A percentile compares a stretch with the other conserved stretches of the same genome.
Conservation (phyloP, 345 rosid species). For the Eucalyptus paniculata region DNA sequence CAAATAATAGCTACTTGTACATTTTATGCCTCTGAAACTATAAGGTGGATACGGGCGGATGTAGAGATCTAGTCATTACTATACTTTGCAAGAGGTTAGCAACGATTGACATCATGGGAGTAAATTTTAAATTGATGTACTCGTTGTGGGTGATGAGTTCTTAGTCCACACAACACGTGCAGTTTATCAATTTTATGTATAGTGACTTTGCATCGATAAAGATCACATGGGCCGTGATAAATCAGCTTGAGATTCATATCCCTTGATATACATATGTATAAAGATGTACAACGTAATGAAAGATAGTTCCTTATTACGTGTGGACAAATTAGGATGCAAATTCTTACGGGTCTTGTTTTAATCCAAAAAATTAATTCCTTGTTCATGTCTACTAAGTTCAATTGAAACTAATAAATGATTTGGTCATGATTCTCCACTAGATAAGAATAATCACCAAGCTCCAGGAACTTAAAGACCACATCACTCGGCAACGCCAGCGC, state of each 20-base stretch:
- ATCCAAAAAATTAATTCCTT: too few relatives aligned
- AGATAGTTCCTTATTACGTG: too few relatives aligned
- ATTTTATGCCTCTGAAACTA: neutral
- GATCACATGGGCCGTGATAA: accelerated
- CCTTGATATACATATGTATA: neutral
- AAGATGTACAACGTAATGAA: too few relatives aligned
- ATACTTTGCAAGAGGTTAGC: neutral
- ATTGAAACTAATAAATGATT: too few relatives aligned
- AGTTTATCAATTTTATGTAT: neutral
- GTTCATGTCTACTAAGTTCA: too few relatives aligned
- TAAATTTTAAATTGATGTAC: neutral
- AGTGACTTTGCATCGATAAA: neutral
- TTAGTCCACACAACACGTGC: neutral
- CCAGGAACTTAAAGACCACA: too few relatives aligned
- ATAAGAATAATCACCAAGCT: too few relatives aligned
- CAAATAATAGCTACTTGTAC: neutral
- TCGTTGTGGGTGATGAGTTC: neutral
- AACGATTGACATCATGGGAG: accelerated
- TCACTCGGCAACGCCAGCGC: accelerated
- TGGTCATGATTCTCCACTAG: too few relatives aligned
- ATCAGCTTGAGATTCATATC: neutral
- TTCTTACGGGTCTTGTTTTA: too few relatives aligned
- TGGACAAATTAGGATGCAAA: neutral
- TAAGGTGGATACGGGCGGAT: neutral
- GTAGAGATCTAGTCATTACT: neutral